These are phyloP conservation scores for Trichophyton verrucosum DNA, from an alignment of 2,329 filamentous ascomycete species.

Conservation along the genomic window DNA sequence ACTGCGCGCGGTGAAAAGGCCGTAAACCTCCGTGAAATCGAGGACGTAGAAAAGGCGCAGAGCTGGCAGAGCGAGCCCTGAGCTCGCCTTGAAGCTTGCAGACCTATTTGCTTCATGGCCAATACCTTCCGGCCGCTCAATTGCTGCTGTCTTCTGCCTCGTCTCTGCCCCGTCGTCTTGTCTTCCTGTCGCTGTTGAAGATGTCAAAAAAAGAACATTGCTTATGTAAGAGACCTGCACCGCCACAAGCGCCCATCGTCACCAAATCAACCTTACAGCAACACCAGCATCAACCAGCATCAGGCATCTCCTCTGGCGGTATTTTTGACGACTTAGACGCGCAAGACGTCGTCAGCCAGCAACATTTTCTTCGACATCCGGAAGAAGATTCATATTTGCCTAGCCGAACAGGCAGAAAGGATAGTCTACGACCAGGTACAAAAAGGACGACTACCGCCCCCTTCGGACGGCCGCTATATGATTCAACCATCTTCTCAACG, in stretches of 20 bases:
- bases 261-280: neutral
- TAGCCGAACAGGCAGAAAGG: neutral
- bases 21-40: conserved; percentile 6
- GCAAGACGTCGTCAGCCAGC: neutral
- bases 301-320: neutral
- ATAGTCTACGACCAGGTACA: neutral
- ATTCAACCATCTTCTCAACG: neutral
- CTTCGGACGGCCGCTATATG: conserved; percentile 6
- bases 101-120: conserved; percentile 25
- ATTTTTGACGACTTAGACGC: neutral
- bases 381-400: neutral
- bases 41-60: conserved; percentile 24
- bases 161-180: neutral
- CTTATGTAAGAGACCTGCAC: neutral
- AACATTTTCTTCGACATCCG: neutral
- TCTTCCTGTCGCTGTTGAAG: neutral
- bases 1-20: neutral
- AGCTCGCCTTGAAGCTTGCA: conserved; percentile 20
- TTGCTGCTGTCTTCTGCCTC: neutral
- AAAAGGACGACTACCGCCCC: neutral
- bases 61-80: conserved; percentile 27
- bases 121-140: neutral
- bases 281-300: neutral
- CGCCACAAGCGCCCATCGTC: neutral
- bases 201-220: neutral